These are phyloP conservation scores for Scleromitrula shiraiana DNA, from an alignment of 2,329 filamentous ascomycete species.

Conservation along the genomic window DNA sequence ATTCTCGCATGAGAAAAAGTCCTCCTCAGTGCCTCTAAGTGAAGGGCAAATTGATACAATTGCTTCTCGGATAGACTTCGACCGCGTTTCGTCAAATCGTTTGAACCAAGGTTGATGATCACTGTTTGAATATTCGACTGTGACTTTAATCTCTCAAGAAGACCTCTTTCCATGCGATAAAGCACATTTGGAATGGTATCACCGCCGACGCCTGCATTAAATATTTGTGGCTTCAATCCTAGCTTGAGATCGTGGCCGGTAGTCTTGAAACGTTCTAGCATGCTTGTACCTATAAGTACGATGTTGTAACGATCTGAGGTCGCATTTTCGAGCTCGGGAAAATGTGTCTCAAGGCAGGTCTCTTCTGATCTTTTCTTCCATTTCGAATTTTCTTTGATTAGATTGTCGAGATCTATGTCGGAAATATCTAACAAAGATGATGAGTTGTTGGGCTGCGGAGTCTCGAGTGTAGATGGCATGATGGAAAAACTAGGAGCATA, in stretches of 20 bases:
- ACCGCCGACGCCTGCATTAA: constrained; percentile 14
- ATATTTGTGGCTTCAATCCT: not conserved
- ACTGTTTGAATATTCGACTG: constrained; percentile 6
- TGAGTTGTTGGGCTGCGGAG: too few species aligned
- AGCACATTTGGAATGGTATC: constrained; percentile 12
- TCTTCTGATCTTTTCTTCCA: constrained; percentile 3
- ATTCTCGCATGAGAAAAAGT: constrained; percentile 2
- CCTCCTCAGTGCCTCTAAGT: constrained; percentile 6
- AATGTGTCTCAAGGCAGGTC: constrained; percentile 1
- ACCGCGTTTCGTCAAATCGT: constrained; percentile 9
- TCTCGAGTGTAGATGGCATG: too few species aligned
- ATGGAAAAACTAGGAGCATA: too few species aligned
- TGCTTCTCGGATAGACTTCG: constrained; percentile 1
- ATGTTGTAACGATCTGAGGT: not conserved
- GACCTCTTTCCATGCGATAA: constrained; percentile 8
- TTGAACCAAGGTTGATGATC: constrained; percentile 10
- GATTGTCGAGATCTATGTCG: not conserved
- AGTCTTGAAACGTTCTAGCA: constrained; percentile 12
- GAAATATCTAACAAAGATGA: not conserved
- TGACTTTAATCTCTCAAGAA: not conserved
- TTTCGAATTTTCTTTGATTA: constrained; percentile 3
- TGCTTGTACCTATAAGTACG: constrained; percentile 11
- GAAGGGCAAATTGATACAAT: constrained; percentile 1
- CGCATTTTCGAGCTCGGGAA: not conserved
- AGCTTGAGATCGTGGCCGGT: constrained; percentile 4